Base-by-base conservation (phyloP, 495 filamentous ascomycete species). In the Rostrohypoxylon terebratum region DNA sequence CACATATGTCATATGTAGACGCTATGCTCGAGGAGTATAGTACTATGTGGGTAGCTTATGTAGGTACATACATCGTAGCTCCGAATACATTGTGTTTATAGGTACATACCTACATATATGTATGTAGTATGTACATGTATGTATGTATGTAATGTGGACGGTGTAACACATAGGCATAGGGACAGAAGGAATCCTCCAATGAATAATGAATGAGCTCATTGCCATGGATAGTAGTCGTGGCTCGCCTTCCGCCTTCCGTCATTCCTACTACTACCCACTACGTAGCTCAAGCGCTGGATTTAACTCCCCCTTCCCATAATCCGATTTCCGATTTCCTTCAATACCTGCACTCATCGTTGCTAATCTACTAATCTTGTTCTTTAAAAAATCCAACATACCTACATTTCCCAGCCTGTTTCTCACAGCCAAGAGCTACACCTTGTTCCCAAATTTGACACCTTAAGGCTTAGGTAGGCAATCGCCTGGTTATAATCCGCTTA, bases 231-330 rank as follows among this genome's bases (percentile, higher is more conserved):
- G 14, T 18, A 59, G 63, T 51, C 68, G 68, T 70, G 60, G 68
- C 48, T 65, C 47, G 11, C 59, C 58, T 68, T 72, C 66, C 59
- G 66, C 63, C 66, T 59, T 69, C 66, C 31, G 63, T 36, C 23
- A 42, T 23, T 64, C 47, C 66, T 59, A 59, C 59, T 59, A 59
- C 59, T 53, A 53, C 55, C 48, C 58, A 57, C 69, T 72, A 72
- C 69, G 48, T 69, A 73, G 68, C 54, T 66, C 28, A 28, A 28
- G 28, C 28, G 28, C 28, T 31, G 53, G 13, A 28, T 25, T 34
- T 31, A 64, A 48, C 38, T 51, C 53, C 42, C 71, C 71, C 62
- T 73, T 73, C 71, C 66, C 71, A 73, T 65, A 69, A 65, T 67
- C 60, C 60, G 31, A 33, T 72, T 63, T 67, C 54, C 60, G 31